A percentile compares a stretch with the other conserved stretches of the same genome.
phyloP scores from a whole-genome alignment of 768 basidiomycete species.

The Tylopilus rubrobrunneus region DNA sequence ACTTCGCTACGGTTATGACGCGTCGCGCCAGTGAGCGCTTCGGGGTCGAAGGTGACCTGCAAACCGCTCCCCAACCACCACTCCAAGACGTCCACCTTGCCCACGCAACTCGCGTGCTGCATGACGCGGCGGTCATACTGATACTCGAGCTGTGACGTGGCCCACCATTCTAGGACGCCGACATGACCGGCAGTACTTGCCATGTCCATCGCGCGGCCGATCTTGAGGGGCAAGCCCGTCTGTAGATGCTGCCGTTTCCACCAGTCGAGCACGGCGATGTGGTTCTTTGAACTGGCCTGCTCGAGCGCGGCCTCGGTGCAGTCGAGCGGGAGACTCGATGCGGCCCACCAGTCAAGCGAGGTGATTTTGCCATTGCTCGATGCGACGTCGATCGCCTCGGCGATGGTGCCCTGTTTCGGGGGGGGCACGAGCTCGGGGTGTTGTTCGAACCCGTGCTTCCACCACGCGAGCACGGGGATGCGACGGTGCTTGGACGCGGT shows the following conservation, averaged over 20 bases:
- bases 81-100: constrained; percentile 72
- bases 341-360: constrained; percentile 80
- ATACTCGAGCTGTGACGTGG: constrained; percentile 67
- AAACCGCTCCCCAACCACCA: constrained; percentile 84
- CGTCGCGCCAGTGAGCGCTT: constrained; percentile 76
- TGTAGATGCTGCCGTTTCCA: constrained; percentile 61
- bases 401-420: constrained; percentile 51
- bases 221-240: constrained; percentile 60
- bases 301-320: constrained; percentile 81
- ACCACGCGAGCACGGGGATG: constrained; percentile 73
- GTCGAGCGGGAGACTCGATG: constrained; percentile 58
- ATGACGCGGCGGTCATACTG: constrained; percentile 77
- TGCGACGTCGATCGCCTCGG: constrained; percentile 75
- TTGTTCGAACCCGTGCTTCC: constrained; percentile 61
- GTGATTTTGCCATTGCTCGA: constrained; percentile 71
- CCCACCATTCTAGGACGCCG: constrained; percentile 82
- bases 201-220: constrained; percentile 83
- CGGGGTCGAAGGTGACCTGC: constrained; percentile 76
- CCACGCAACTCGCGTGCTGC: constrained; percentile 75
- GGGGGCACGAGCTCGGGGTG: constrained; percentile 57
- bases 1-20: constrained; percentile 78
- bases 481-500: constrained; percentile 77
- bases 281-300: constrained; percentile 73
- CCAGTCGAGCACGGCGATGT: constrained; percentile 77
- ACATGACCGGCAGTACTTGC: constrained; percentile 78